Base-by-base conservation (phyloP, 129 eudicot species). In the Artemisia tridentata region DNA sequence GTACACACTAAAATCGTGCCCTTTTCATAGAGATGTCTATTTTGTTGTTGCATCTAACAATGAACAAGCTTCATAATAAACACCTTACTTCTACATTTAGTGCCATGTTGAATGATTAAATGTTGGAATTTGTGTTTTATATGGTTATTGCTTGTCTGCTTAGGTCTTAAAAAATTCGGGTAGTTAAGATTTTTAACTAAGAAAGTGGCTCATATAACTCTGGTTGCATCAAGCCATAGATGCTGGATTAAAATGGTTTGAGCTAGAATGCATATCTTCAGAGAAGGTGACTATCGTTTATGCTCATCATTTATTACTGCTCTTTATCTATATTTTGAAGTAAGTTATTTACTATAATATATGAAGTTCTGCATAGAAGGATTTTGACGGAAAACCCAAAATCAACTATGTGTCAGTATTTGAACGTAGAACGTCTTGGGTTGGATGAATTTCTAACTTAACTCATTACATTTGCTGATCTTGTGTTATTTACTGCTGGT, bases 381-480 rank as follows among this genome's bases (percentile, higher is more conserved):
- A 93, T 80, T 68, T 25, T 66, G 97, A 93, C 43, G 99, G 97
- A 75, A 93, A 93, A 77, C 91, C 99, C 5, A 90, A 90, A 81
- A 74, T 93, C 85, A n/a, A n/a, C n/a, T n/a, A n/a, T n/a, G n/a
- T n/a, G n/a, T n/a, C n/a, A n/a, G n/a, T n/a, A n/a, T n/a, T n/a
- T n/a, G n/a, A n/a, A n/a, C n/a, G n/a, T n/a, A n/a, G n/a, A n/a
- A n/a, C n/a, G n/a, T n/a, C n/a, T n/a, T n/a, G n/a, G n/a, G n/a
- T n/a, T n/a, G n/a, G n/a, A n/a, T n/a, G n/a, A n/a, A n/a, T n/a
- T n/a, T n/a, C n/a, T n/a, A n/a, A n/a, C n/a, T n/a, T n/a, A n/a
- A n/a, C n/a, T n/a, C n/a, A n/a, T n/a, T n/a, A n/a, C n/a, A n/a
- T n/a, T n/a, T n/a, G n/a, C n/a, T n/a, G n/a, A n/a, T n/a, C n/a